Base-by-base conservation (phyloP, 1,284 basidiomycete genomes). In the Sanghuangporus baumii region DNA sequence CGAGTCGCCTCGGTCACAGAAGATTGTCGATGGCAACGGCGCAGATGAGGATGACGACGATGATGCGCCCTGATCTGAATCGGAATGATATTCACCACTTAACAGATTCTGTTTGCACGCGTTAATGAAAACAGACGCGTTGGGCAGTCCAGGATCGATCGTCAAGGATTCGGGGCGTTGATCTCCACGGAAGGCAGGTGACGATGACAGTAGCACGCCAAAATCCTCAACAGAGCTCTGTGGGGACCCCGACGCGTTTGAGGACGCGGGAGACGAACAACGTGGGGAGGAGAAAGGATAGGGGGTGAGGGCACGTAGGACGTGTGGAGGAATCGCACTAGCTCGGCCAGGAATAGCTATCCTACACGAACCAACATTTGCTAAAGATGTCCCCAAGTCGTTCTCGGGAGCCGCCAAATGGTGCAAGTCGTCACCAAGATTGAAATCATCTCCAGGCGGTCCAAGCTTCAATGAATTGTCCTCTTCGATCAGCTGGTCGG, bases 171-270 rank as follows among this genome's bases (percentile, higher is more conserved):
- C 62, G 6, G 62, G 62, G 14, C 62, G 57, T 41, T 57, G 37
- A 54, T 54, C 52, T 31, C 52, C 43, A 50, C 38, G 57, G 36
- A 63, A 46, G 16, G 36, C 40, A 38, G 56, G 61, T n/a, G 61
- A 62, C 14, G 50, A 41, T 6, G 47, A 55, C n/a, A 62, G 55
- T 20, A 52, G 43, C 18, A 62, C 41, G 16, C 57, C 62, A 50
- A 59, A 63, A 41, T 63, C 62, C 47, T 59, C 62, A 23, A 59
- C 57, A 11, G 62, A 63, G 34, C 50, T 54, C 48, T 37, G 48
- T 41, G 62, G 62, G 20, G 62, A 63, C 38, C 20, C 18, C 52
- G 62, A 47, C 26, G 23, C 47, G 51, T 23, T 26, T 9, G 58
- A 41, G 11, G 55, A 51, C 18, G 40, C 40, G 12, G 62, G 47